Evolutionary conservation across 176 grass and related monocot genomes (phyloP).

Genomic region (Eragrostis curvula): DNA sequence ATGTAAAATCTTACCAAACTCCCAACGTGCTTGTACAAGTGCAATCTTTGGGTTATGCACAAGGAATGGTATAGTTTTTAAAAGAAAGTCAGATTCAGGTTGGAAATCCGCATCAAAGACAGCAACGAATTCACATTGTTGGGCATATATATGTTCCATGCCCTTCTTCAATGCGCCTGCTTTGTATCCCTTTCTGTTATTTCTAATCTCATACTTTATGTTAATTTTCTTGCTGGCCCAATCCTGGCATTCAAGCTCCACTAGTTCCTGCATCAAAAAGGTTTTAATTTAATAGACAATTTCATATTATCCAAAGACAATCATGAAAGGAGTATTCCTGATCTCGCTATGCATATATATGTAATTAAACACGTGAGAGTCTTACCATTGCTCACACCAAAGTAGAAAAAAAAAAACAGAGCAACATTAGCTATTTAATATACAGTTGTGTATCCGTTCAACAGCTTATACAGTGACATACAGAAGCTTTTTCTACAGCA

Average conservation of each 20-base stretch:
- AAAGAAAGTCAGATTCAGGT: conserved; percentile 85
- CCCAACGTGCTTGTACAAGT: conserved; percentile 92
- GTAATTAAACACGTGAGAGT: conserved; percentile 20
- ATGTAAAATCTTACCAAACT: conserved; percentile 66
- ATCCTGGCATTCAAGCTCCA: conserved; percentile 85
- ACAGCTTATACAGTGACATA: background rate
- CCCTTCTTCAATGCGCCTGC: conserved; percentile 90
- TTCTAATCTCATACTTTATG: conserved; percentile 87
- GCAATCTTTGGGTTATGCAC: conserved; percentile 79
- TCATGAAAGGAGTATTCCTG: background rate
- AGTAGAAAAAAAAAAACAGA: conserved; percentile 21
- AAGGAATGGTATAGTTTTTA: conserved; percentile 84
- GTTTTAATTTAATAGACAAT: background rate
- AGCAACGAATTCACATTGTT: conserved; percentile 82
- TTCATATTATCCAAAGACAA: conserved; percentile 23
- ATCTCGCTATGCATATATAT: background rate
- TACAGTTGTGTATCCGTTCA: background rate
- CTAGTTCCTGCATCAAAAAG: conserved; percentile 63
- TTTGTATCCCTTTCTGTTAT: conserved; percentile 95
- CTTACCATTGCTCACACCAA: background rate
- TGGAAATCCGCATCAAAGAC: conserved; percentile 97
- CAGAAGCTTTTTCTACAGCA: background rate
- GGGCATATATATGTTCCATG: conserved; percentile 72
- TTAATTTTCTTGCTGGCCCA: conserved; percentile 76
- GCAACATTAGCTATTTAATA: conserved; percentile 7